These are phyloP conservation scores for Septoria linicola DNA, from an alignment of 2,329 filamentous ascomycete genomes.

Conservation along the genomic window DNA sequence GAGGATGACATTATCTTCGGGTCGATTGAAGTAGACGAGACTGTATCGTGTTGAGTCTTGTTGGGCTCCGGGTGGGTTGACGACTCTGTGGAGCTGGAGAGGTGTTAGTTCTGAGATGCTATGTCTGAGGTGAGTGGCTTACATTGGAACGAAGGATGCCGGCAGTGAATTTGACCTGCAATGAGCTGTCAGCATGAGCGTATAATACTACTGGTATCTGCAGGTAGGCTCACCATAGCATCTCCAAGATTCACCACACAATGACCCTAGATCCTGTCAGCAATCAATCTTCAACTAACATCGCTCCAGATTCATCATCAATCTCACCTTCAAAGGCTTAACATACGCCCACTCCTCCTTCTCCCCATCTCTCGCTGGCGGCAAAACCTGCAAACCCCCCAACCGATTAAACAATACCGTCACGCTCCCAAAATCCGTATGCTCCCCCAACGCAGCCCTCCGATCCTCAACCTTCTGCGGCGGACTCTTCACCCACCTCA, in stretches of 20 bases:
- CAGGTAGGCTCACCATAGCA: conserved; percentile 38
- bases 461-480: conserved; percentile 47
- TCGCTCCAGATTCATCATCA: too few species aligned
- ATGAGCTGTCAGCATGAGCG: neutral
- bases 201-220: conserved; percentile 38
- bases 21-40: conserved; percentile 56
- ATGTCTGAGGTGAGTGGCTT: neutral
- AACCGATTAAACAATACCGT: conserved; percentile 58
- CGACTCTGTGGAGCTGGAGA: conserved; percentile 47
- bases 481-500: conserved; percentile 54
- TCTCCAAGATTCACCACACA: conserved; percentile 52
- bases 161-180: neutral
- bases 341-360: conserved; percentile 53
- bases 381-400: conserved; percentile 55
- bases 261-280: conserved; percentile 38
- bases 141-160: neutral
- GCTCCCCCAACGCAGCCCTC: conserved; percentile 49
- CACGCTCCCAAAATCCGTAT: conserved; percentile 58
- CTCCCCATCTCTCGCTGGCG: conserved; percentile 34
- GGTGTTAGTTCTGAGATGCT: neutral
- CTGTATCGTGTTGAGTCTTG: conserved; percentile 48
- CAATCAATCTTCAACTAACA: too few species aligned
- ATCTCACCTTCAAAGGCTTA: conserved; percentile 44
- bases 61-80: conserved; percentile 51
- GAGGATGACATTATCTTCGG: conserved; percentile 50